Evolutionary conservation across 164 flowering plant genomes (phyloP).

Genomic region (Tinospora cordifolia): DNA sequence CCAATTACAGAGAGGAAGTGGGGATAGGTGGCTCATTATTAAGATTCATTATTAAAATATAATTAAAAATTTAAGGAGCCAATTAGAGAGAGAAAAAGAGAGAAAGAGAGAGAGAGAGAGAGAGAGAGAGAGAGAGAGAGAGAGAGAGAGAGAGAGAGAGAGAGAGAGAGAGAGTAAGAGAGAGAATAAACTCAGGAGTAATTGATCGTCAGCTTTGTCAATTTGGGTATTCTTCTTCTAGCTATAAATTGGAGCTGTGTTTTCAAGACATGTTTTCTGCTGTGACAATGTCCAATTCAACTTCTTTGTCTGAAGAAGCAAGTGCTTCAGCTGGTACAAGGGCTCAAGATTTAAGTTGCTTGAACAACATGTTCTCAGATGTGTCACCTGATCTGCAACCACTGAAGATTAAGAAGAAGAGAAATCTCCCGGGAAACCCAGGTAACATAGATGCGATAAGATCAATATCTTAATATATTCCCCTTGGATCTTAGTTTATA

Average conservation of each 20-base stretch:
- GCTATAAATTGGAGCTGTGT: constrained; percentile 15
- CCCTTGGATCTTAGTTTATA: background rate
- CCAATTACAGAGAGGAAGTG: too few species aligned
- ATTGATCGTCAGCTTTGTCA: too few species aligned
- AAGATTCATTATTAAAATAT: too few species aligned
- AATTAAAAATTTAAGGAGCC: too few species aligned
- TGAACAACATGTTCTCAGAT: constrained; percentile 28
- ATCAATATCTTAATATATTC: background rate
- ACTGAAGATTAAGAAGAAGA: constrained; percentile 60
- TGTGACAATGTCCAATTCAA: constrained; percentile 54
- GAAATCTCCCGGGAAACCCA: constrained; percentile 88
- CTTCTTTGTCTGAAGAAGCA: constrained; percentile 68
- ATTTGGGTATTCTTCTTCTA: background rate
- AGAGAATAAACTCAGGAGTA: too few species aligned
- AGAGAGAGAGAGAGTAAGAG: too few species aligned
- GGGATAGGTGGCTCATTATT: too few species aligned
- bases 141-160: too few species aligned
- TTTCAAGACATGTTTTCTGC: constrained; percentile 37
- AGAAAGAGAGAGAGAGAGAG: too few species aligned
- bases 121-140: too few species aligned
- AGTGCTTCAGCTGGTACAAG: constrained; percentile 46
- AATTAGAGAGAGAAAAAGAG: too few species aligned
- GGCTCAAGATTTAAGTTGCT: constrained; percentile 37
- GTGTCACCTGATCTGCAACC: constrained; percentile 21
- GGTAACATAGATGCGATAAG: constrained; percentile 31